Base-by-base conservation (phyloP, 257 asterid species). In the Solanum bulbocastanum region DNA sequence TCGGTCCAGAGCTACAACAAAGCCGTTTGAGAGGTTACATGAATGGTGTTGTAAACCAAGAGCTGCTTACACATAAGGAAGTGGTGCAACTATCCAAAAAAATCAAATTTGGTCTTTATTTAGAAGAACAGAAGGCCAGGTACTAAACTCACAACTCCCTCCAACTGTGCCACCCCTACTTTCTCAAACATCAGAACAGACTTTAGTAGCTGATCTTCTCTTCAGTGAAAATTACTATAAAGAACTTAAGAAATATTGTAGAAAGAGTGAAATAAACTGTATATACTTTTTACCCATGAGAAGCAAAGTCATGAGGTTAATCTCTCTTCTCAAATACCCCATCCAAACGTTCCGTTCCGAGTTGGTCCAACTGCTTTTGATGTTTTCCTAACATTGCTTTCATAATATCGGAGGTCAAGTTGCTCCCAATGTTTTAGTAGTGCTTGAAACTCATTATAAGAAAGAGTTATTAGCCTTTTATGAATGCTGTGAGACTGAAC, bases 101-200 rank as follows among this genome's bases (percentile, higher is more conserved):
- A 88, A 94, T 97, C 33, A 95, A 95, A 90, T 89, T 85, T 5
- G 98, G 98, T 30, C 93, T 96, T 86, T 86, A 86, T 85, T 87
- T 97, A 91, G 96, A 96, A 82, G 98, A 94, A 39, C 98, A 95
- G 83, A 94, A 91, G 87, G 88, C 89, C 74, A 93, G 99, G 99
- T 95, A 91, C 86, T 9, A n/a, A 14, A 46, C 79, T 79, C 66
- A 14, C 36, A 79, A 79, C 65, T 44, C 25, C 39, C 33, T 44
- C 39, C 39, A 79, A 44, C 85, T 11, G 12, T 42, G 23, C 84
- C 62, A 42, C 62, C 84, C 36, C 16, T 40, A 25, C 85, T 79
- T 44, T 79, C 85, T 44, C 65, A 79, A 27, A 42, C 84, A 42
- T 79, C 32, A 6, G 23, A 79, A 25, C 66, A 42, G 65, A 79